Evolutionary conservation across 2,329 filamentous ascomycete genomes (phyloP).

Genomic region (Arthrobotrys conoides): DNA sequence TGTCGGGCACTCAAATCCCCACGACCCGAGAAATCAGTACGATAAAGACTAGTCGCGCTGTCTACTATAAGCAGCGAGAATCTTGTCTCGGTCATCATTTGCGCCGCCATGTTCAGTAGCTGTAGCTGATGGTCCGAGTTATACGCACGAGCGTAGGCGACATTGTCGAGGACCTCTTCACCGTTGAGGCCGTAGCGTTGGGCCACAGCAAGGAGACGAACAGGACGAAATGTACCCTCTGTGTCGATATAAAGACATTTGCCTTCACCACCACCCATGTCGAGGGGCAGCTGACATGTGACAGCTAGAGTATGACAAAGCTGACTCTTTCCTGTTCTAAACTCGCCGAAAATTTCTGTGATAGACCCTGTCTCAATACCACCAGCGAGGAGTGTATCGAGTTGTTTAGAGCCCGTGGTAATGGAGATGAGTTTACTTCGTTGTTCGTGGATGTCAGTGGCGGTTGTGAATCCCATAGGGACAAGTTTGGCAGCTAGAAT

Average conservation of each 20-base stretch:
- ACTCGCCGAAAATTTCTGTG: constrained; percentile 98
- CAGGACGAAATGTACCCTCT: constrained; percentile 95
- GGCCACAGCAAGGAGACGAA: constrained; percentile 89
- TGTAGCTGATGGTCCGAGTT: constrained; percentile 98
- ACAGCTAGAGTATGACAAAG: constrained; percentile 99
- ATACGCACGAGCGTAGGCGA: constrained; percentile 97
- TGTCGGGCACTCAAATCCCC: constrained; percentile 96
- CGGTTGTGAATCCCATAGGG: constrained; percentile 98
- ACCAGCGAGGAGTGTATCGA: constrained; percentile 93
- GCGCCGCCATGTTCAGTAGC: constrained; percentile 90
- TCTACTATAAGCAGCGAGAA: constrained; percentile 97
- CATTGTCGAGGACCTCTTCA: constrained; percentile 97
- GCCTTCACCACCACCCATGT: constrained; percentile 98
- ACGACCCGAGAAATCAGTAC: constrained; percentile 96
- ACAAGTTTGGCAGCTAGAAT: constrained; percentile 88
- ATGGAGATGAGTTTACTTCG: constrained; percentile 98
- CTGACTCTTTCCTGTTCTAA: constrained; percentile 97
- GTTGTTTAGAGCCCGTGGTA: constrained; percentile 96
- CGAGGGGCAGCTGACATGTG: constrained; percentile 96
- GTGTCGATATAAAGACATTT: constrained; percentile 99
- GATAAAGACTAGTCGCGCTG: constrained; percentile 93
- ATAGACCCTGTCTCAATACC: constrained; percentile 97
- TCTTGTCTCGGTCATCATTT: constrained; percentile 99
- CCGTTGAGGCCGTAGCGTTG: constrained; percentile 94
- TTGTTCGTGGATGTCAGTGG: constrained; percentile 98